Percentiles rank a stretch among this genome's conserved stretches.
phyloP scores from a whole-genome alignment of 257 asterid species.

The Striga asiatica region DNA sequence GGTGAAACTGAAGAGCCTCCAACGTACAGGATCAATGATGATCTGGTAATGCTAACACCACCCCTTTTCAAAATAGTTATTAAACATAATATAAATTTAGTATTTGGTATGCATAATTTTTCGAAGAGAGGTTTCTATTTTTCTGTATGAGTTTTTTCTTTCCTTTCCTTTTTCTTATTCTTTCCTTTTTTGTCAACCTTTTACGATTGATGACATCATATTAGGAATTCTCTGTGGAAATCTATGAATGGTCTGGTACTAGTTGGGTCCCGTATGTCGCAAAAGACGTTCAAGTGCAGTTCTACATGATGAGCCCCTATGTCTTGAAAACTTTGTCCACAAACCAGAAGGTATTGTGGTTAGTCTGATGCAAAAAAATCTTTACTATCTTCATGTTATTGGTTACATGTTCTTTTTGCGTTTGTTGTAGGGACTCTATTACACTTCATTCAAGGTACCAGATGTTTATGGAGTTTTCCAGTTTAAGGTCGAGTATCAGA shows the following conservation, averaged over 20 bases:
- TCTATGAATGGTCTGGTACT: slow-evolving; percentile 69
- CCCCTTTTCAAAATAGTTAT: not conserved
- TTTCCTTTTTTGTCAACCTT: too few species aligned
- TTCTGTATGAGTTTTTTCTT: too few species aligned
- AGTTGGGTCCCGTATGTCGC: slow-evolving; percentile 79
- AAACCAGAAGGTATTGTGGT: slow-evolving; percentile 48
- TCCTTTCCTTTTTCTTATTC: too few species aligned
- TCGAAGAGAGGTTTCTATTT: too few species aligned
- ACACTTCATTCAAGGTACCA: slow-evolving; percentile 75
- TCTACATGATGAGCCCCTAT: slow-evolving; percentile 91
- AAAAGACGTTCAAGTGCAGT: slow-evolving; percentile 75
- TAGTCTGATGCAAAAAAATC: not conserved
- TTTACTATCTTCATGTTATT: not conserved
- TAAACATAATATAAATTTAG: too few species aligned
- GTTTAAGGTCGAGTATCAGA: slow-evolving; percentile 75
- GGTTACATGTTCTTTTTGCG: slow-evolving; percentile 10
- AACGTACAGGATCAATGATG: slow-evolving; percentile 72
- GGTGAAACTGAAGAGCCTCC: slow-evolving; percentile 68
- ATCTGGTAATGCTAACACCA: slow-evolving; percentile 39
- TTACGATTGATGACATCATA: slow-evolving; percentile 10
- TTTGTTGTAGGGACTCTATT: slow-evolving; percentile 48
- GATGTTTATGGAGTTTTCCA: slow-evolving; percentile 92
- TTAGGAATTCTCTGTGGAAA: slow-evolving; percentile 68
- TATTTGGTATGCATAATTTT: too few species aligned
- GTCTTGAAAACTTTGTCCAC: slow-evolving; percentile 75